Evolutionary conservation across 2,329 filamentous ascomycete genomes (phyloP).

Genomic region (Ophioceras dolichostomum): DNA sequence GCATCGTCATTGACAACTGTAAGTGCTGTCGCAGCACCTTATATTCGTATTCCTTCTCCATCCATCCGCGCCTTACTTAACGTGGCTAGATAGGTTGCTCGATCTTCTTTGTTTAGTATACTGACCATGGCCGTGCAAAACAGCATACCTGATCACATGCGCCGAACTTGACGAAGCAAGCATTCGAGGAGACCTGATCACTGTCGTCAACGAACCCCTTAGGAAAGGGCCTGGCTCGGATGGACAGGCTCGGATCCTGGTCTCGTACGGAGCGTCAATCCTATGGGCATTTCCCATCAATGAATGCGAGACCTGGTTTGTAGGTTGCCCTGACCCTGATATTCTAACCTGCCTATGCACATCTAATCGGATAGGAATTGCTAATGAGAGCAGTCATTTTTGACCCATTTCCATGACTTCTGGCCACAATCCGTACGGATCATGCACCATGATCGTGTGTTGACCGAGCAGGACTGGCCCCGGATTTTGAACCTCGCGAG

Average conservation of each 20-base stretch:
- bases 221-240: constrained; percentile 8
- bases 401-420: constrained; percentile 28
- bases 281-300: constrained; percentile 24
- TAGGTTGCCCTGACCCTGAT: constrained; percentile 14
- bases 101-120: no score
- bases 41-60: neutral
- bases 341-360: no score
- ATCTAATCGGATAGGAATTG: constrained; percentile 3
- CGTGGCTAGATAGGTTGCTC: no score
- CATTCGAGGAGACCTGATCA: constrained; percentile 20
- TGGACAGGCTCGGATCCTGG: constrained; percentile 16
- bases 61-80: no score
- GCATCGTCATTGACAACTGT: constrained; percentile 30
- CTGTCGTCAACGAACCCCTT: constrained; percentile 15
- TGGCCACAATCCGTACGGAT: constrained; percentile 27
- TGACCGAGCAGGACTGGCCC: constrained; percentile 13
- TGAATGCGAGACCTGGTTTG: constrained; percentile 32
- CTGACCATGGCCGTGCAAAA: no score
- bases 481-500: constrained; percentile 10
- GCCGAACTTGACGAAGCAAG: constrained; percentile 20
- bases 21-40: constrained; percentile 6
- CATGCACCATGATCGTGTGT: constrained; percentile 7
- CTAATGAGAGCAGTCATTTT: constrained; percentile 17
- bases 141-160: constrained; percentile 26
- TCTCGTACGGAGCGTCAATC: constrained; percentile 20